Conservation (phyloP, 306 rosid species). For the Vigna unguiculata region DNA sequence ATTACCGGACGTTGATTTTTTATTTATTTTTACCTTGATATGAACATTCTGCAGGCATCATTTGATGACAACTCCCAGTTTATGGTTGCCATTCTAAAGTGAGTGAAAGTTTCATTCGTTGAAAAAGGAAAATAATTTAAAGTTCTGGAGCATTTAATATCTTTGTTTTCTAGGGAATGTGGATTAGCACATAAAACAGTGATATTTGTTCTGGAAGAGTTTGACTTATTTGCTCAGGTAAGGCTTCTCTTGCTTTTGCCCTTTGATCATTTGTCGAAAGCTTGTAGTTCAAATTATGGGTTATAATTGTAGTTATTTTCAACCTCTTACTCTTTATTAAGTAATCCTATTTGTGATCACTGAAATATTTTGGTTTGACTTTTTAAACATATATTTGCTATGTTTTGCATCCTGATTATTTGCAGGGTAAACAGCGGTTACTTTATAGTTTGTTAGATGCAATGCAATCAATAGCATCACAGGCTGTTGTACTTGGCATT, state of each 20-base stretch:
- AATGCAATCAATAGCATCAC: slow-evolving; percentile 88
- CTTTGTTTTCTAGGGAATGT: slow-evolving; percentile 77
- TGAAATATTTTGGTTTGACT: slow-evolving; percentile 31
- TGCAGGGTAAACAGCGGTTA: slow-evolving; percentile 88
- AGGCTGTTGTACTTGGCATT: slow-evolving; percentile 89
- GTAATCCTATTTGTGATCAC: slow-evolving; percentile 7
- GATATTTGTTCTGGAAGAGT: slow-evolving; percentile 85
- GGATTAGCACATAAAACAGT: slow-evolving; percentile 92
- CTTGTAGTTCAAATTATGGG: slow-evolving; percentile 23
- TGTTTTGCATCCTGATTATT: slow-evolving; percentile 33
- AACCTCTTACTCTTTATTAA: slow-evolving; percentile 13
- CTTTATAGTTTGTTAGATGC: slow-evolving; percentile 96
- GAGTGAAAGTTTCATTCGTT: slow-evolving; percentile 47
- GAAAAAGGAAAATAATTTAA: slow-evolving; percentile 6
- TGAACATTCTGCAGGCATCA: slow-evolving; percentile 74
- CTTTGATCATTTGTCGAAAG: slow-evolving; percentile 40
- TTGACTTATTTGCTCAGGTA: slow-evolving; percentile 96
- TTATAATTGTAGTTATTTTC: slow-evolving; percentile 17
- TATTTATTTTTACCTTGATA: slow-evolving; percentile 1
- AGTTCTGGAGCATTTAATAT: slow-evolving; percentile 37
- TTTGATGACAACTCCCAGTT: slow-evolving; percentile 94
- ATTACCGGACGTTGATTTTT: slow-evolving; percentile 32
- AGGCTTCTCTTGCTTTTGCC: slow-evolving; percentile 40
- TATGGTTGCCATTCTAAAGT: slow-evolving; percentile 90
- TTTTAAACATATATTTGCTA: slow-evolving; percentile 35